Base-by-base conservation (phyloP, 2,329 filamentous ascomycete genomes). In the Epichloe gansuensis region DNA sequence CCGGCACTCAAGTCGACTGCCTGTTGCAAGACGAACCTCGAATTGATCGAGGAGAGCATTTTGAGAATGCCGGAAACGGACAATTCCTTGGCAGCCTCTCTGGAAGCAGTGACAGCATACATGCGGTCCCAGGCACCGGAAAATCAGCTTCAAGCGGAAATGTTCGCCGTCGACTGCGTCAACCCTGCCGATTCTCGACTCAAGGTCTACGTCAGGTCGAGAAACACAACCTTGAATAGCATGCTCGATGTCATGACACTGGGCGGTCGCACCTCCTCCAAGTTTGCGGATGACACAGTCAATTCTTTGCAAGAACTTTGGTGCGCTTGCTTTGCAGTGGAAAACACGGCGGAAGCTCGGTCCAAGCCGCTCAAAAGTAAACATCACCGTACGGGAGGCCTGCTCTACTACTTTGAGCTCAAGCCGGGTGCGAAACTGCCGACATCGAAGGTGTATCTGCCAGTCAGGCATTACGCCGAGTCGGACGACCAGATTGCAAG, bases 201-300 rank as follows among this genome's bases (percentile, higher is more conserved):
- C 35, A 70, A 71, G 49, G 58, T 72, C 38, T 72, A 71, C 53
- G 59, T 69, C 15, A 59, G 69, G 12, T 57, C 51, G 11, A 59
- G 61, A 12, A 38, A 58, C 2, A 70, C 67, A 0, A 55, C 45
- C 6, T 68, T 70, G 37, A 54, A 52, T 2, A 61, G 59, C 1
- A 60, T 69, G 6, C 42, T 43, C 0, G 59, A 66, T 2, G 55
- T 51, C 0, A 63, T 65, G 55, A 56, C 59, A 0, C 53, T 67
- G 1, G 60, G 60, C 1, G 54, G 60, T 3, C 55, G 56, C 2
- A 39, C 61, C 1, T 43, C 37, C 2, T 43, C 37, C 2, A 45
- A 44, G 2, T 23, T 57, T 7, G 52, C 37, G 12, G 15, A 31
- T 6, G 23, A 41, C 13, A 28, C 13, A n/a, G 13, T 41, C 25